A percentile compares a stretch with the other conserved stretches of the same genome.
These are phyloP conservation scores for Bonia amplexicaulis DNA, from an alignment of 176 grass and related monocot species.

Conservation along the genomic window DNA sequence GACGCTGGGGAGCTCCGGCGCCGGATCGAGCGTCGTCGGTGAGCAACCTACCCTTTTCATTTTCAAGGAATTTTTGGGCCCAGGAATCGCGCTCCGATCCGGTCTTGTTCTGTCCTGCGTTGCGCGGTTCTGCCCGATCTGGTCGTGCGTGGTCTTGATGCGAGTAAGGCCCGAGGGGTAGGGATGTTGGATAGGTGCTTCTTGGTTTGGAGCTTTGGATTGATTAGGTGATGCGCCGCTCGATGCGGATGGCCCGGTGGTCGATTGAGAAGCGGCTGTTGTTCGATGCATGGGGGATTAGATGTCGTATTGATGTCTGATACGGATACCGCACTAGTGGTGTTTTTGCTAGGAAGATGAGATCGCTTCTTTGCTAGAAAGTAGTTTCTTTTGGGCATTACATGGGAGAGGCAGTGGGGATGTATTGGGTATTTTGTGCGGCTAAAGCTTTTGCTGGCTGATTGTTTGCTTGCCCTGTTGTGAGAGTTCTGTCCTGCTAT, in stretches of 20 bases:
- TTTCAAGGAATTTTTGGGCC: not conserved
- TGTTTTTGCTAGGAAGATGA: not conserved
- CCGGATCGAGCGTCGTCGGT: constrained; percentile 65
- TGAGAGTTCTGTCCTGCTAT: too few relatives aligned
- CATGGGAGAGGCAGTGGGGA: too few relatives aligned
- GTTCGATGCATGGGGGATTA: not conserved
- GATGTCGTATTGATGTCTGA: not conserved
- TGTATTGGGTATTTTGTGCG: not conserved
- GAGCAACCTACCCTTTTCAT: not conserved
- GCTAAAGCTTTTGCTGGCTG: not conserved
- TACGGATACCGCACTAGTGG: too few relatives aligned
- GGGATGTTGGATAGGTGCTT: not conserved
- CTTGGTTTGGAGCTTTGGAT: not conserved
- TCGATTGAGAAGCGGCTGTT: not conserved
- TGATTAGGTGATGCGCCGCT: not conserved
- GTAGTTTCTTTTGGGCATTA: too few relatives aligned
- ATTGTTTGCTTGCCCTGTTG: not conserved
- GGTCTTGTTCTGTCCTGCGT: not conserved
- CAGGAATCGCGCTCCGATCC: not conserved
- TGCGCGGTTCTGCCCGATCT: not conserved
- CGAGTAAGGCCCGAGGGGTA: not conserved
- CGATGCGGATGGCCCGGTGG: not conserved
- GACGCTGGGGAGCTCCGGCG: constrained; percentile 56
- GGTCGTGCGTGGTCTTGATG: not conserved
- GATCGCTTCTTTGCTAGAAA: not conserved